Base-by-base conservation (phyloP, 2,329 filamentous ascomycete genomes). In the Aspergillus alliaceus region DNA sequence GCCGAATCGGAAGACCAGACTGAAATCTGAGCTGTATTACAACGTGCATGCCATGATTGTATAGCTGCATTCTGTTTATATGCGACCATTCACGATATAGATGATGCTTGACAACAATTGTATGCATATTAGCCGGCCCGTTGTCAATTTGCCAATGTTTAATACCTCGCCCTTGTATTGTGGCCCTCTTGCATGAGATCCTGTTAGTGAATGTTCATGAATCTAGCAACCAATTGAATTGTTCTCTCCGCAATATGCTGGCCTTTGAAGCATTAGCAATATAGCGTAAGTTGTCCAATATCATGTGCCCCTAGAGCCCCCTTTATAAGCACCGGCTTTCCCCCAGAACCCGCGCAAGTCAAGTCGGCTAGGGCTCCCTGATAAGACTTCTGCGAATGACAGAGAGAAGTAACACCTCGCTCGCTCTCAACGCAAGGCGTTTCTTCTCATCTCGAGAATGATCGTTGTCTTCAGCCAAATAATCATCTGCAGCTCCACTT, bases 1-100 rank as follows among this genome's bases (percentile, higher is more conserved):
- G 91, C 90, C 0, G 93, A 97, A 76, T 79, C 86, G 9, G 88
- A 91, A 71, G 84, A 86, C 53, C 61, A 78, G 57, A 74, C 69
- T 8, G 76, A 75, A 51, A 69, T 65, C 48, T 69, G 57, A 61
- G 53, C 6, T 18, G 35, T 34, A 40, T 22, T 31, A 32, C 20
- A 24, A 32, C 27, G 14, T 35, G 18, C 24, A 50, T 15, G n/a
- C 24, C 31, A 34, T 27, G 11, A 18, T 51, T 51, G 29, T 18
- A 48, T 48, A 32, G 44, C n/a, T 31, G 8, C 14, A 35, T 40
- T 25, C 35, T 46, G 35, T 27, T 40, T 31, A 24, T 20, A 35
- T 35, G 18, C 12, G 24, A 49, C 32, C 2, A 3, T 24, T 18
- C 22, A 44, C 24, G 24, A 25, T 32, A 25, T 46, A 52, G 25